phyloP scores from a whole-genome alignment of 2,329 filamentous ascomycete genomes.

The Venturia effusa region DNA sequence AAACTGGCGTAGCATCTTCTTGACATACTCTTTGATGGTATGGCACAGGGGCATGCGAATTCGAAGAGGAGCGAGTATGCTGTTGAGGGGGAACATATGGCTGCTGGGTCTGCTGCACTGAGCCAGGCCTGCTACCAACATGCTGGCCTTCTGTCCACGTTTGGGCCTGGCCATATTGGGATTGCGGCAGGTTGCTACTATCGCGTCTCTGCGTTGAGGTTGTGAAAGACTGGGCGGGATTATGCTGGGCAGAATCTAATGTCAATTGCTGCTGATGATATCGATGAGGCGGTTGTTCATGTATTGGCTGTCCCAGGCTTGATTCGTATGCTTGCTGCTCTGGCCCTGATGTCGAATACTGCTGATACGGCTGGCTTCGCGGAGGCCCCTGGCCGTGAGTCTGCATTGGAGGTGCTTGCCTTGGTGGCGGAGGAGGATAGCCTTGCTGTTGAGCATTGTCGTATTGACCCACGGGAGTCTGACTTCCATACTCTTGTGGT shows the following conservation, averaged over 20 bases:
- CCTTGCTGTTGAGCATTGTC: neutral
- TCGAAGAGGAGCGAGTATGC: neutral
- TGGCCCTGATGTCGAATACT: neutral
- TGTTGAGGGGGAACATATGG: neutral
- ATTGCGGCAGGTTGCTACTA: neutral
- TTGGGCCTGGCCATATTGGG: slow-evolving; percentile 1
- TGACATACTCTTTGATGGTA: neutral
- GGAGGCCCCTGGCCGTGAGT: neutral
- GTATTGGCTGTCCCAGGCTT: neutral
- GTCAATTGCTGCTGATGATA: slow-evolving; percentile 1
- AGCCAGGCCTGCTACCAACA: slow-evolving; percentile 3
- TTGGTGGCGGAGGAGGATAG: neutral
- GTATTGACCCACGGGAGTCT: neutral
- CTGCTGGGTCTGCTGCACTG: neutral
- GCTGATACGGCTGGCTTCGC: neutral
- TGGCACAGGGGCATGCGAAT: neutral
- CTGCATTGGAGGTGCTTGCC: slow-evolving; percentile 1
- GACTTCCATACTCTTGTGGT: neutral
- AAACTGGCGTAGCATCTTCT: slow-evolving; percentile 3
- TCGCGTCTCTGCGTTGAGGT: neutral
- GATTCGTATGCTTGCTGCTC: neutral
- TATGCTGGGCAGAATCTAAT: neutral
- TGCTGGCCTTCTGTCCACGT: neutral
- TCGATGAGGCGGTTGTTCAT: neutral
- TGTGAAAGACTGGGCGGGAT: slow-evolving; percentile 1